Conservation (phyloP, 208 protist genomes). For the Trypanosoma caninum region DNA sequence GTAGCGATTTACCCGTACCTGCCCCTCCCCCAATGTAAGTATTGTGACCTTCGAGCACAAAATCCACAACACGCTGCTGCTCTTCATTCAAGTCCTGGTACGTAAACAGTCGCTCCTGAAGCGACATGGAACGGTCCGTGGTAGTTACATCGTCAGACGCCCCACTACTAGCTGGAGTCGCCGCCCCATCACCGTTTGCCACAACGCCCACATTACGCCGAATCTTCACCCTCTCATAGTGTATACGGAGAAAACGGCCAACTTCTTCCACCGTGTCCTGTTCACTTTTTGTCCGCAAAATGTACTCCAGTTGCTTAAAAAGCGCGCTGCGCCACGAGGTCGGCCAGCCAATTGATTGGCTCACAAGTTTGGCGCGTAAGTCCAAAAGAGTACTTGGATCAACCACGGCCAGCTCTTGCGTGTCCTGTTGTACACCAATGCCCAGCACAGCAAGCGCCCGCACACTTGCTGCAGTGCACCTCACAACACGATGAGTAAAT, state of each 20-base stretch:
- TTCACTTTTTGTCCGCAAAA: slow-evolving; percentile 16
- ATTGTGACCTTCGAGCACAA: slow-evolving; percentile 71
- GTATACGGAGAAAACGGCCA: slow-evolving; percentile 30
- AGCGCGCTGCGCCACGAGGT: slow-evolving; percentile 41
- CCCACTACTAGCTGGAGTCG: neutral
- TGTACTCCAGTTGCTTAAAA: slow-evolving; percentile 37
- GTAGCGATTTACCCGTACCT: slow-evolving; percentile 87
- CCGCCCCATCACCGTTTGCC: neutral
- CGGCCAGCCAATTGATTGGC: slow-evolving; percentile 53
- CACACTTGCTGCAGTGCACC: slow-evolving; percentile 40
- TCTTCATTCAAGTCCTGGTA: slow-evolving; percentile 74
- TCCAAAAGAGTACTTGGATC: slow-evolving; percentile 36
- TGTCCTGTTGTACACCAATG: slow-evolving; percentile 41
- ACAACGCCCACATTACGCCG: slow-evolving; percentile 35
- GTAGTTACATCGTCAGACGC: neutral
- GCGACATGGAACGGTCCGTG: slow-evolving; percentile 23
- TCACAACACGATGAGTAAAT: slow-evolving; percentile 76
- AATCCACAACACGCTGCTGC: slow-evolving; percentile 70
- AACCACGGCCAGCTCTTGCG: slow-evolving; percentile 42
- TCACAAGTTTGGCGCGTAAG: slow-evolving; percentile 44
- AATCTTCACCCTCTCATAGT: slow-evolving; percentile 37
- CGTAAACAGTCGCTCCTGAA: slow-evolving; percentile 39
- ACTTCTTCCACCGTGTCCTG: slow-evolving; percentile 33
- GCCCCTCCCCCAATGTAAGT: slow-evolving; percentile 88
- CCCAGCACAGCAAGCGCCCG: slow-evolving; percentile 51